Conservation (phyloP, 2,329 filamentous ascomycete species). For the Arthroderma uncinatum region DNA sequence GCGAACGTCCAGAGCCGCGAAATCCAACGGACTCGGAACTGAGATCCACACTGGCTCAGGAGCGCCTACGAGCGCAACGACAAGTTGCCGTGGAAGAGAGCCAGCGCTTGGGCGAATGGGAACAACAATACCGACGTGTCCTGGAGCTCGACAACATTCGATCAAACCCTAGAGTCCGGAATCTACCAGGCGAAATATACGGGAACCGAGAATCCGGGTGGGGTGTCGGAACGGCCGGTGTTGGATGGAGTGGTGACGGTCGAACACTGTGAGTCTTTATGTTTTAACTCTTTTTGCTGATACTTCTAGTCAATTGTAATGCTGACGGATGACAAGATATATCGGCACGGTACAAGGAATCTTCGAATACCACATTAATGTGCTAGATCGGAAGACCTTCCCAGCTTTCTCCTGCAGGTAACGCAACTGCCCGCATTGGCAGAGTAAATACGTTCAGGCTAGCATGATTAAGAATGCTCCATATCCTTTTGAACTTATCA, state of each 20-base stretch:
- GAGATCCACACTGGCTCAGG: slow-evolving; percentile 29
- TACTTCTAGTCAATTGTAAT: background rate
- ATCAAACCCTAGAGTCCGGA: slow-evolving; percentile 29
- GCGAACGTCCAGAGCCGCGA: slow-evolving; percentile 22
- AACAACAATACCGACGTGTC: slow-evolving; percentile 27
- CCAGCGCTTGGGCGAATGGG: slow-evolving; percentile 21
- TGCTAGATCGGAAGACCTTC: slow-evolving; percentile 39
- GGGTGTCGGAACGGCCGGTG: slow-evolving; percentile 35
- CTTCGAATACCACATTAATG: slow-evolving; percentile 38
- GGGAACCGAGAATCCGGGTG: slow-evolving; percentile 27
- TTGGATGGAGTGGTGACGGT: slow-evolving; percentile 39
- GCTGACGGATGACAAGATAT: slow-evolving; percentile 27
- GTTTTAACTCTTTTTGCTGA: background rate
- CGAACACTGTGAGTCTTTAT: slow-evolving; percentile 34
- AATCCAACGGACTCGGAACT: slow-evolving; percentile 22
- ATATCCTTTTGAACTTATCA: background rate
- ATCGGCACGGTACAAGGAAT: slow-evolving; percentile 40
- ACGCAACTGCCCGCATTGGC: slow-evolving; percentile 8
- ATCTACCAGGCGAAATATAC: slow-evolving; percentile 25
- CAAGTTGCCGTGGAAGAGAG: slow-evolving; percentile 27
- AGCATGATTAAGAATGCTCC: background rate
- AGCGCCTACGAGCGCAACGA: slow-evolving; percentile 31
- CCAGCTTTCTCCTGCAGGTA: slow-evolving; percentile 35
- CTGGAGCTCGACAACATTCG: slow-evolving; percentile 27
- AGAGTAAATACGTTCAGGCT: background rate